These are phyloP conservation scores for Phaseolus lunatus DNA, from an alignment of 306 rosid species.

Conservation along the genomic window DNA sequence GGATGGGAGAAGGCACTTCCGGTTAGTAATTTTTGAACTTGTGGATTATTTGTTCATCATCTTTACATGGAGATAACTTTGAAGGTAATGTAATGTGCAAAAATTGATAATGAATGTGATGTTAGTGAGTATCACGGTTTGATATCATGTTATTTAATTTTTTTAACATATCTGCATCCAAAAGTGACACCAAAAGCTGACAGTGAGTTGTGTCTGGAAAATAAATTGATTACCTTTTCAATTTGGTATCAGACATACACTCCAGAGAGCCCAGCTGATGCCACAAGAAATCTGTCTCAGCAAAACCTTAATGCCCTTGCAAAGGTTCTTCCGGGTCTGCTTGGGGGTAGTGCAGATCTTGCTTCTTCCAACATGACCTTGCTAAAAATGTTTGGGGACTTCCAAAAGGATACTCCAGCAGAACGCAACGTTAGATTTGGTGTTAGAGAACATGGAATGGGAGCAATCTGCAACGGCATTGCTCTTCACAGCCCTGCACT, in stretches of 20 bases:
- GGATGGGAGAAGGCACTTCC: conserved; percentile 99
- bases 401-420: conserved; percentile 86
- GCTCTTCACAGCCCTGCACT: conserved; percentile 94
- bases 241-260: conserved; percentile 72
- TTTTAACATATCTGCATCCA: not conserved
- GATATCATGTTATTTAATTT: conserved; percentile 14
- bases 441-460: conserved; percentile 98
- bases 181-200: not conserved
- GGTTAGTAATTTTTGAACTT: conserved; percentile 59
- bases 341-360: conserved; percentile 99
- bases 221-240: not conserved
- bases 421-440: conserved; percentile 96
- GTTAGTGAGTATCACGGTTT: not conserved
- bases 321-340: conserved; percentile 84
- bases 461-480: conserved; percentile 95
- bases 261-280: conserved; percentile 92
- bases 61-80: not conserved
- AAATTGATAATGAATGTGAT: conserved; percentile 12
- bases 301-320: conserved; percentile 92
- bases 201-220: conserved; percentile 3
- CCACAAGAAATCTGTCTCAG: conserved; percentile 92
- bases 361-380: conserved; percentile 99
- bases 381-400: conserved; percentile 82
- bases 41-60: conserved; percentile 11
- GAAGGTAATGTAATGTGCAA: not conserved